These are phyloP conservation scores for Hypomontagnella submonticulosa DNA, from an alignment of 495 filamentous ascomycete species.

Conservation along the genomic window DNA sequence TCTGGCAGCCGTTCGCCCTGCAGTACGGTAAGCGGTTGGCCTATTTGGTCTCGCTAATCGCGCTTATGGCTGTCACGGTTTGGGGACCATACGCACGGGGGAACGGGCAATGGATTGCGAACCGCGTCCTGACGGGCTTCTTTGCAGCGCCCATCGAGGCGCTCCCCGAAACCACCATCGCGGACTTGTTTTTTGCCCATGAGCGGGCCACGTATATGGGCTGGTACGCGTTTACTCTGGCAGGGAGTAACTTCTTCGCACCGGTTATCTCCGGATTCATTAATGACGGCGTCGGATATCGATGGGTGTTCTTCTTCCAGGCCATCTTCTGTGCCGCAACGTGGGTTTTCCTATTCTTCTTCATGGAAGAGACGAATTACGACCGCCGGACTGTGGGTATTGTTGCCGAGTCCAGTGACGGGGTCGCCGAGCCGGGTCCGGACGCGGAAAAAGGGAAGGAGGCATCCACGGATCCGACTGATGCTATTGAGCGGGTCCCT, in stretches of 20 bases:
- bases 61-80: constrained; percentile 54
- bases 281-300: constrained; percentile 69
- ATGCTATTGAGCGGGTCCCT: constrained; percentile 46
- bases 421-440: constrained; percentile 8
- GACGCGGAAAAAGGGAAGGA: constrained; percentile 38
- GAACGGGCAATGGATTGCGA: constrained; percentile 73
- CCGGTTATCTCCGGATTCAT: constrained; percentile 76
- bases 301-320: constrained; percentile 74
- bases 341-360: constrained; percentile 71
- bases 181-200: constrained; percentile 75
- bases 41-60: constrained; percentile 68
- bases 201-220: constrained; percentile 73
- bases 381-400: constrained; percentile 52
- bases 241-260: constrained; percentile 72
- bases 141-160: constrained; percentile 74
- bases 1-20: constrained; percentile 76
- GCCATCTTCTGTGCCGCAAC: constrained; percentile 68
- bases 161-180: constrained; percentile 68
- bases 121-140: constrained; percentile 70
- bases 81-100: constrained; percentile 60
- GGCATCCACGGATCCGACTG: constrained; percentile 10
- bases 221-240: constrained; percentile 70
- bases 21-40: constrained; percentile 74
- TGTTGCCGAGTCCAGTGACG: constrained; percentile 34
- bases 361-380: constrained; percentile 78